phyloP scores from a whole-genome alignment of 805 yeast species.

The Kluyveromyces dobzhanskii region DNA sequence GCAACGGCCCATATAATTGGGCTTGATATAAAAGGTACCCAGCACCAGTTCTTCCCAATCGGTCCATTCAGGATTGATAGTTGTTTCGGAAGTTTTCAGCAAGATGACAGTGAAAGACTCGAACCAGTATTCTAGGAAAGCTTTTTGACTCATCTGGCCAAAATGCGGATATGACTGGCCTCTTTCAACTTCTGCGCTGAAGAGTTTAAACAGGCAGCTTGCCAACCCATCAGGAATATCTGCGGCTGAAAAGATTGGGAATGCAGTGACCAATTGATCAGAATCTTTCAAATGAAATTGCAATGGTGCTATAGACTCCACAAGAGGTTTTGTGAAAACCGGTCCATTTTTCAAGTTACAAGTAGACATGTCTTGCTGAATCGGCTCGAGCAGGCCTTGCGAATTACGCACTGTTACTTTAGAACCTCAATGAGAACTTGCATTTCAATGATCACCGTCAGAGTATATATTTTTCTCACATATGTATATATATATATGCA shows the following conservation, averaged over 20 bases:
- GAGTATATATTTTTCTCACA: no score
- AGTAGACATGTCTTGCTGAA: slow-evolving; percentile 14
- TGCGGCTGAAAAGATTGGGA: slow-evolving; percentile 44
- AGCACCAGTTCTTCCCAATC: slow-evolving; percentile 44
- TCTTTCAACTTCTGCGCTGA: slow-evolving; percentile 57
- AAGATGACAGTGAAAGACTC: slow-evolving; percentile 57
- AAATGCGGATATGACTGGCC: slow-evolving; percentile 73
- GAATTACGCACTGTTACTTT: no score
- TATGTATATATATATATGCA: no score
- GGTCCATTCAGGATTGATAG: slow-evolving; percentile 14
- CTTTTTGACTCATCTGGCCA: slow-evolving; percentile 34
- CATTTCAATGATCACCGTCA: no score
- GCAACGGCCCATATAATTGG: slow-evolving; percentile 79
- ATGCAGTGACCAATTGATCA: slow-evolving; percentile 44
- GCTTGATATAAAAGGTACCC: slow-evolving; percentile 77
- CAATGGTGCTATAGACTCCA: slow-evolving; percentile 31
- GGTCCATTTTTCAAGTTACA: slow-evolving; percentile 27
- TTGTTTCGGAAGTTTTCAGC: slow-evolving; percentile 34
- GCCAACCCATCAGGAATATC: slow-evolving; percentile 46
- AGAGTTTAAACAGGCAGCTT: slow-evolving; percentile 38
- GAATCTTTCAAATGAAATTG: slow-evolving; percentile 36
- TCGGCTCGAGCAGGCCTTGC: no score
- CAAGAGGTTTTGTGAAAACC: slow-evolving; percentile 25
- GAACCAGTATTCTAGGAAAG: slow-evolving; percentile 61
- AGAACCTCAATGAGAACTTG: no score